A percentile compares a stretch with the other conserved stretches of the same genome.
phyloP scores from a whole-genome alignment of 148 eudicot species.

The Selenicereus undatus region DNA sequence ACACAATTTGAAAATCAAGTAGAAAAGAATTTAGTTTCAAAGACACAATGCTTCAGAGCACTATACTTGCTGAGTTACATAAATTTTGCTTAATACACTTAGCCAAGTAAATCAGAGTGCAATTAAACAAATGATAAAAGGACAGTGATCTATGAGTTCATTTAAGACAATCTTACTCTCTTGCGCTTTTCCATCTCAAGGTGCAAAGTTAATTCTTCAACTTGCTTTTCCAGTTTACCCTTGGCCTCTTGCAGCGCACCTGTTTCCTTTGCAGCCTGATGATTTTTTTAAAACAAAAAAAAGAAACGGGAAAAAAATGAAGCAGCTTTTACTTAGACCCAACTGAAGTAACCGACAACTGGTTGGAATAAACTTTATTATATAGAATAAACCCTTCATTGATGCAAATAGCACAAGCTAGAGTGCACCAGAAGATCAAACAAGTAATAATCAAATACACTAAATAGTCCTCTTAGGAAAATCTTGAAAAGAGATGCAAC shows the following conservation, averaged over 20 bases:
- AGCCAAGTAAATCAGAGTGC: not conserved
- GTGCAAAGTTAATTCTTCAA: slow-evolving; percentile 58
- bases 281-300: too few species aligned
- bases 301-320: not conserved
- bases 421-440: not conserved
- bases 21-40: not conserved
- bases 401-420: not conserved
- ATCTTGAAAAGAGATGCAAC: too few species aligned
- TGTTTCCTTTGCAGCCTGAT: slow-evolving; percentile 83
- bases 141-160: not conserved
- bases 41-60: not conserved
- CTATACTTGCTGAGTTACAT: not conserved
- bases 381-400: not conserved
- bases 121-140: not conserved
- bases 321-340: not conserved
- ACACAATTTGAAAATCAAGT: not conserved
- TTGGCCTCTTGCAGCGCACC: slow-evolving; percentile 85
- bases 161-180: slow-evolving; percentile 44
- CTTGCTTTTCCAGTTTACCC: slow-evolving; percentile 74
- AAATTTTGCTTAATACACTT: not conserved
- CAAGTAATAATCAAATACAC: too few species aligned
- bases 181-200: slow-evolving; percentile 68
- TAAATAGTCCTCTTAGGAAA: too few species aligned
- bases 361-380: not conserved
- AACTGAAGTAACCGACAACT: not conserved